Evolutionary conservation across 441 rosid genomes (phyloP).

Genomic region (Hura crepitans): DNA sequence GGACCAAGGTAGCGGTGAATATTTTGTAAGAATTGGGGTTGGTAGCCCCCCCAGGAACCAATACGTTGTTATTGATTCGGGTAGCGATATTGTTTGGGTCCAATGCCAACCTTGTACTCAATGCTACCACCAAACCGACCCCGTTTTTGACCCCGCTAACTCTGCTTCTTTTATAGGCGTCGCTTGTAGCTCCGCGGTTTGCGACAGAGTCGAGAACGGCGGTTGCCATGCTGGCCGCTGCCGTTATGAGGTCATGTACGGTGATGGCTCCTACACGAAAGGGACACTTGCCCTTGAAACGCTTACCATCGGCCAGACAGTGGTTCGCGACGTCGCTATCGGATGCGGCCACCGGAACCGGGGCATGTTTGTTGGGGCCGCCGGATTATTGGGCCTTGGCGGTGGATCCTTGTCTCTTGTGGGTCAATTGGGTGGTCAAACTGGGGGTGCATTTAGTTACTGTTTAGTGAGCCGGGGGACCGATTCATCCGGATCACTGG

Average conservation of each 20-base stretch:
- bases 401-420: slow-evolving; percentile 86
- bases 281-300: slow-evolving; percentile 81
- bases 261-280: slow-evolving; percentile 88
- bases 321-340: slow-evolving; percentile 61
- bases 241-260: slow-evolving; percentile 80
- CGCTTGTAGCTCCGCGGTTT: slow-evolving; percentile 66
- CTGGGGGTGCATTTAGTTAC: slow-evolving; percentile 81
- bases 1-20: slow-evolving; percentile 96
- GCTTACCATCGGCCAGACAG: slow-evolving; percentile 54
- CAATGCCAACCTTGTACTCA: slow-evolving; percentile 89
- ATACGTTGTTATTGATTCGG: slow-evolving; percentile 85
- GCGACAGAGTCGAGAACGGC: slow-evolving; percentile 63
- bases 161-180: slow-evolving; percentile 76
- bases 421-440: slow-evolving; percentile 80
- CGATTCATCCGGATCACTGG: slow-evolving; percentile 62
- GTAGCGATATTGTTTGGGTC: slow-evolving; percentile 96
- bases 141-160: slow-evolving; percentile 74
- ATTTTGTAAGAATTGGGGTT: slow-evolving; percentile 82
- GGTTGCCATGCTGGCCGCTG: slow-evolving; percentile 78
- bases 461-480: slow-evolving; percentile 74
- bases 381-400: slow-evolving; percentile 85
- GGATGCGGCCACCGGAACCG: slow-evolving; percentile 81
- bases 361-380: slow-evolving; percentile 94
- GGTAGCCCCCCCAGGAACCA: slow-evolving; percentile 87
- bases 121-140: slow-evolving; percentile 88